phyloP scores from a whole-genome alignment of 371 early-diverging fungal genomes.

The Synchytrium microbalum region DNA sequence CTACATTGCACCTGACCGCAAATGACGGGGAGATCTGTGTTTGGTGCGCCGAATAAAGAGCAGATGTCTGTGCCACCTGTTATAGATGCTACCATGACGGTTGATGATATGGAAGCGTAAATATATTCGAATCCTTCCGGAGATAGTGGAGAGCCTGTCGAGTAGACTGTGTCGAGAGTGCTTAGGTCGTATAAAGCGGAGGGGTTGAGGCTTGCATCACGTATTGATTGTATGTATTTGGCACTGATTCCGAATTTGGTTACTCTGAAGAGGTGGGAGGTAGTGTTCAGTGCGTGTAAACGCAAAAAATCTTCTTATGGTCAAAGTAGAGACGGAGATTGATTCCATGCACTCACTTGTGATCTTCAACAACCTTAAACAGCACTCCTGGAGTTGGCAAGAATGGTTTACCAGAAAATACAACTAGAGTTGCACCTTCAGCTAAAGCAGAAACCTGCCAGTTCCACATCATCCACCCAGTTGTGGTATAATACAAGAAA shows the following conservation, averaged over 20 bases:
- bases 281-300: slow-evolving; percentile 61
- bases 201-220: slow-evolving; percentile 66
- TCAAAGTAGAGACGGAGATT: no score
- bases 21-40: slow-evolving; percentile 79
- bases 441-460: slow-evolving; percentile 77
- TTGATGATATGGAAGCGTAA: slow-evolving; percentile 54
- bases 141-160: slow-evolving; percentile 91
- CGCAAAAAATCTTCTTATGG: slow-evolving; percentile 65
- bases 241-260: background rate
- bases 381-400: background rate
- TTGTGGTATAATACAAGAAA: slow-evolving; percentile 87
- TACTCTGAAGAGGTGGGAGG: background rate
- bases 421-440: background rate
- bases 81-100: background rate
- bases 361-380: slow-evolving; percentile 7
- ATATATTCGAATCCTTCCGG: slow-evolving; percentile 88
- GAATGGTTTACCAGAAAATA: slow-evolving; percentile 27
- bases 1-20: slow-evolving; percentile 91
- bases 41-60: slow-evolving; percentile 88
- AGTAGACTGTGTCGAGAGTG: slow-evolving; percentile 71
- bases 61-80: slow-evolving; percentile 91
- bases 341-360: slow-evolving; percentile 7
- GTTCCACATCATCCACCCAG: slow-evolving; percentile 99
- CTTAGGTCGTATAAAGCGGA: slow-evolving; percentile 40
- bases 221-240: slow-evolving; percentile 51